Conservation (phyloP, 768 basidiomycete genomes). For the Boletus barrowsii region DNA sequence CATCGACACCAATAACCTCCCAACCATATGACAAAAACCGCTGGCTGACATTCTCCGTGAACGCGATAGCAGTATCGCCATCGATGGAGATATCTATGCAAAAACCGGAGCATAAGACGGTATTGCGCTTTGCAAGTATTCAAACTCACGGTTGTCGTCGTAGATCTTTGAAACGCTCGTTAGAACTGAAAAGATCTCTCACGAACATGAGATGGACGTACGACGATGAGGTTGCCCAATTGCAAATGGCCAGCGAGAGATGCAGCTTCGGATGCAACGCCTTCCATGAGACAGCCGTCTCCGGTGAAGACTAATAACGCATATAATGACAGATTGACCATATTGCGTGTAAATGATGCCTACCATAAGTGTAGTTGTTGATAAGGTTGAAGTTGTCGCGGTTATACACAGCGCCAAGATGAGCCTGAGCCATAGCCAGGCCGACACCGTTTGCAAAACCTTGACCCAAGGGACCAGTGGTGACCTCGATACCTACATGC, state of each 20-base stretch:
- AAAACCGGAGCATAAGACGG: slow-evolving; percentile 4
- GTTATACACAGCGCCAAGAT: slow-evolving; percentile 88
- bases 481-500: slow-evolving; percentile 72
- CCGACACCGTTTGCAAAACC: slow-evolving; percentile 93
- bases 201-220: slow-evolving; percentile 39
- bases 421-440: slow-evolving; percentile 89
- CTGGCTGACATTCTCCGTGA: slow-evolving; percentile 90
- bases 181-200: slow-evolving; percentile 13
- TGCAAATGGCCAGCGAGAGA: slow-evolving; percentile 92
- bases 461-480: slow-evolving; percentile 95
- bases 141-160: slow-evolving; percentile 85
- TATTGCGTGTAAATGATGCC: slow-evolving; percentile 6
- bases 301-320: slow-evolving; percentile 71
- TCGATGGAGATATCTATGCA: slow-evolving; percentile 89
- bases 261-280: slow-evolving; percentile 89
- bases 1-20: slow-evolving; percentile 83
- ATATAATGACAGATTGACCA: slow-evolving; percentile 1
- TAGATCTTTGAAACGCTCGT: slow-evolving; percentile 57
- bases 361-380: slow-evolving; percentile 88
- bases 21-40: slow-evolving; percentile 91
- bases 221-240: slow-evolving; percentile 88
- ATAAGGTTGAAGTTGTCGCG: slow-evolving; percentile 77
- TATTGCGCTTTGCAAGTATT: not conserved
- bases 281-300: slow-evolving; percentile 97
- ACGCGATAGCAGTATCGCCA: slow-evolving; percentile 86